Evolutionary conservation across 2,329 filamentous ascomycete genomes (phyloP), one percentile per base, ranked within the genome.

Genomic region (Trichoderma sp.): DNA sequence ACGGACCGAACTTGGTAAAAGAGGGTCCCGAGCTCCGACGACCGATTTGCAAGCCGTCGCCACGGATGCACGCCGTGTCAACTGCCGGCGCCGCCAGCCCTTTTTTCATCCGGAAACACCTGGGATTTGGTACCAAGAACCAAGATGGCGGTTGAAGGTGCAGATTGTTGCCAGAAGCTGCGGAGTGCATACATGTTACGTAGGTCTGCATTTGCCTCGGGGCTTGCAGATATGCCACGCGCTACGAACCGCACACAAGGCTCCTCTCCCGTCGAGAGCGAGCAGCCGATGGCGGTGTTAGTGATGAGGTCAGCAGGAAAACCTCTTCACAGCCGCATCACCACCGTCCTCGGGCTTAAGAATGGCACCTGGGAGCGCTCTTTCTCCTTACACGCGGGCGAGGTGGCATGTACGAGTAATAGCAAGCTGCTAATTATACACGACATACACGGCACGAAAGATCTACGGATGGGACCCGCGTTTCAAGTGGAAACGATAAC

Each of bases 21-120:
- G 66, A 68, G 66, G 66, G 66, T 59, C 55, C 53, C 66, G 66
- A 26, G 66, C 55, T 59, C 55, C 53, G 66, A 50, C 53, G 66
- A 68, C 66, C 55, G 66, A 61, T 58, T 68, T 30, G 55, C 58
- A 50, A 68, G 66, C 66, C 65, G 65, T 43, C 34, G 65, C 65
- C 53, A 68, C 53, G 53, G 53, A 23, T 61, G 36, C 53, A 47
- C 66, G 55, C 66, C 66, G 66, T 34, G 53, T 34, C 66, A 68
- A 68, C 66, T 68, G 66, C 55, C 66, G 66, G 66, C 66, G 55
- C 65, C 65, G 65, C 53, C 36, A 68, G 66, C 20, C 17, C 15
- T 61, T 9, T 7, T 68, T 68, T 59, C 12, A 50, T 50, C 55
- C 55, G 36, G 66, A 23, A 68, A 68, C 66, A 34, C 66, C 66